phyloP scores from a whole-genome alignment of 305 asterid genomes.

The Stenogyne calaminthoides region DNA sequence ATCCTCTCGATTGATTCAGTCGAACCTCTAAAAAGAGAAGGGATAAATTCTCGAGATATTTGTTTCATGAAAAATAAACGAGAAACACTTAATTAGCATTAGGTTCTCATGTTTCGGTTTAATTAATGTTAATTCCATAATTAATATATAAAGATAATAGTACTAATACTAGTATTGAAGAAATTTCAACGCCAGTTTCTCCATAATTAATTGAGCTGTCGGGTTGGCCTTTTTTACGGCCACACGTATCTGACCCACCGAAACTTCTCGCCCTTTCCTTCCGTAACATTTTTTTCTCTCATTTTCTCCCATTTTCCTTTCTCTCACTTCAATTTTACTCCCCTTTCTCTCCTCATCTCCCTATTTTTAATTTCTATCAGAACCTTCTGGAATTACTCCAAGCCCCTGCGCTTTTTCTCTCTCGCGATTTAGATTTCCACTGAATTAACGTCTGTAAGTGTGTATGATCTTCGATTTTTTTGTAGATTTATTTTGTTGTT shows the following conservation, averaged over 20 bases:
- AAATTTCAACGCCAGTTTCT: slow-evolving; percentile 25
- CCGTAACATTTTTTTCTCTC: slow-evolving; percentile 18
- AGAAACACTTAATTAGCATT: too few species aligned
- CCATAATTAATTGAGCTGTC: slow-evolving; percentile 37
- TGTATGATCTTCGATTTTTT: neutral
- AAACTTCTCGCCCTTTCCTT: slow-evolving; percentile 52
- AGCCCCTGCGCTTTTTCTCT: slow-evolving; percentile 17
- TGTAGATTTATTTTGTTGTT: neutral
- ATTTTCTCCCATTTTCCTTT: too few species aligned
- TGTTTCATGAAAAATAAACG: too few species aligned
- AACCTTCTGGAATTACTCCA: slow-evolving; percentile 65
- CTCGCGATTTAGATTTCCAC: slow-evolving; percentile 42
- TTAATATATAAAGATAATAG: too few species aligned
- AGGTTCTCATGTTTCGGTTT: too few species aligned
- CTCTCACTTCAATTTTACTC: too few species aligned
- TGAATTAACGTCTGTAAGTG: slow-evolving; percentile 25
- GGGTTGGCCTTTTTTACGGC: slow-evolving; percentile 19
- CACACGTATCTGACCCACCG: slow-evolving; percentile 36
- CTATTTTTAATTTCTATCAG: slow-evolving; percentile 31
- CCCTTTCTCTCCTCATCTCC: too few species aligned
- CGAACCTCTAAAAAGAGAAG: too few species aligned
- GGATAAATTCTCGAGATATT: too few species aligned
- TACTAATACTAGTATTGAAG: neutral
- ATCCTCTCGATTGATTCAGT: too few species aligned
- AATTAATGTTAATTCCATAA: too few species aligned